Conservation (phyloP, 75 land plant species). For the Sequoia sempervirens region DNA sequence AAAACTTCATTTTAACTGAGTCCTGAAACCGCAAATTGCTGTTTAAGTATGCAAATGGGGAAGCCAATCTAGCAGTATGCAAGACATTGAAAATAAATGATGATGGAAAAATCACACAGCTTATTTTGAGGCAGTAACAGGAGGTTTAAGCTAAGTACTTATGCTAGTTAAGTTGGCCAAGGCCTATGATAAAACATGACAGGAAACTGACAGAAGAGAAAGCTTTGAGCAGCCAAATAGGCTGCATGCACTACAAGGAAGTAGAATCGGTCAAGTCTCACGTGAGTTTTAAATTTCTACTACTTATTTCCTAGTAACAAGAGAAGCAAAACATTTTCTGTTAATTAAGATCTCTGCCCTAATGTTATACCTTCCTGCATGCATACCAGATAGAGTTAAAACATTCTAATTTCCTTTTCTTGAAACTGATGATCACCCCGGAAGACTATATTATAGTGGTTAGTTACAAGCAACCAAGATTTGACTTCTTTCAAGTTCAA, state of each 20-base stretch:
- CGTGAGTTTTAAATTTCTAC: not conserved
- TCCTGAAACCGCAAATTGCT: not conserved
- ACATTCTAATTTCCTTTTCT: not conserved
- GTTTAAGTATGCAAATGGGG: not conserved
- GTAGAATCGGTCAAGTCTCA: not conserved
- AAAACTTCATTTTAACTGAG: not conserved
- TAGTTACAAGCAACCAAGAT: not conserved
- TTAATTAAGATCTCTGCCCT: not conserved
- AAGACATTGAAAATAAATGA: not conserved
- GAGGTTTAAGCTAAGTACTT: not conserved
- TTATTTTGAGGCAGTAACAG: constrained; percentile 1
- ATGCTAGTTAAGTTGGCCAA: not conserved
- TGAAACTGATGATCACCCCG: not conserved
- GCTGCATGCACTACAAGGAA: not conserved
- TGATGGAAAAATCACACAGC: not conserved
- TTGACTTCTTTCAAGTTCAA: not conserved
- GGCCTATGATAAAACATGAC: not conserved
- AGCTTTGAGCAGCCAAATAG: not conserved
- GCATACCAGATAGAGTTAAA: not conserved
- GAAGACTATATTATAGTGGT: not conserved
- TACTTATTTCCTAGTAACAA: not conserved
- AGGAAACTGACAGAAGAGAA: not conserved
- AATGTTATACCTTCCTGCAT: not conserved
- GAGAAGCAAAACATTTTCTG: not conserved
- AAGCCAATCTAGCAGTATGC: not conserved